Base-by-base conservation (phyloP, 1,284 basidiomycete species). In the Moesziomyces parantarcticus region DNA sequence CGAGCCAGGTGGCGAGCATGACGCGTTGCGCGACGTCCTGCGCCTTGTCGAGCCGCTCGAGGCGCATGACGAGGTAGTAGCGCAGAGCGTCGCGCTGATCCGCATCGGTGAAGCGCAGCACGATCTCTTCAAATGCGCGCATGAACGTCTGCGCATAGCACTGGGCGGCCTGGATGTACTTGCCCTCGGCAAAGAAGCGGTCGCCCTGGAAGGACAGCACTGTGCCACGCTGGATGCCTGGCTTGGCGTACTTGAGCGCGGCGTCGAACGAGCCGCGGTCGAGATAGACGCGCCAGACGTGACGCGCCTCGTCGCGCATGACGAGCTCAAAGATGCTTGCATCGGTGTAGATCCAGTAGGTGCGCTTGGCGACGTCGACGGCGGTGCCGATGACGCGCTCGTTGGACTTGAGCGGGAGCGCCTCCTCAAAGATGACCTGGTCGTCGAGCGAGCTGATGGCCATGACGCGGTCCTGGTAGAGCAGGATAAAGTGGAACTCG, bases 1-100 rank as follows among this genome's bases (percentile, higher is more conserved):
- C 91, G 8, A 99, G 90, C 97, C 97, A 99, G 0, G 95, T 98
- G 1, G 97, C 94, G 9, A 99, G 87, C 91, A 99, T 96, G 91
- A 96, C 94, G 34, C 97, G 88, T 84, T 97, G 94, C 0, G 93
- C 94, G 47, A 92, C 77, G 76, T 97, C 93, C 26, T 55, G 44
- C 45, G 88, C 89, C 85, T 91, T 93, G 63, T 85, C 89, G 86
- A 83, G 89, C 88, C 92, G 87, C 81, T 97, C 94, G 44, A 99
- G 86, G 26, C 93, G 88, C 21, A 92, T 91, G 18, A 92, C 90
- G 13, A 99, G 87, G 84, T 97, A 99, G 53, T 92, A 92, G 39
- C 97, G 87, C 60, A 99, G 85, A 0, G 94, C 92, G 84, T 99
- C 97, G n/a, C 92, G 88, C 85, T 98, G 95, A 4, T 90, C 90